Base-by-base conservation (phyloP, 768 basidiomycete species). In the Termitomyces sp. region DNA sequence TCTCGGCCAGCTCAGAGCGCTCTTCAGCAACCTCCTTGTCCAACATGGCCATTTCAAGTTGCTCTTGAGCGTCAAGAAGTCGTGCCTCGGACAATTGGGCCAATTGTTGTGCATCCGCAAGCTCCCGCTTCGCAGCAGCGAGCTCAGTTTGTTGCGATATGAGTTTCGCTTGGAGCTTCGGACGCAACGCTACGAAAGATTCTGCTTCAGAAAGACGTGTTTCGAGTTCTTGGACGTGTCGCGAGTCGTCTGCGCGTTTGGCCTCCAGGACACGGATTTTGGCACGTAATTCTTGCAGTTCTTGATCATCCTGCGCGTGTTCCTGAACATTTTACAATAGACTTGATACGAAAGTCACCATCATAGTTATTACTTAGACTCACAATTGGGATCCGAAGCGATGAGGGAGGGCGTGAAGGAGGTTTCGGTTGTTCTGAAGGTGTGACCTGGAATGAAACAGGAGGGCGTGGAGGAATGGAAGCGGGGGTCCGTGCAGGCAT, bases 11-110 rank as follows among this genome's bases (percentile, higher is more conserved):
- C 69, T 98, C 96, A 0, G 90, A 87, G 57, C 84, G 84, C 70
- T 98, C 96, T 67, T 98, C 97, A 0, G 96, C 95, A 40, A 98
- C 85, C 69, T 99, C 97, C 72, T 93, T 94, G 68, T 99, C 97
- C 63, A 99, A 72, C 80, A 91, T 91, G 3, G 85, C 79, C 88
- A 98, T 94, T 73, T 99, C 97, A 40, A 98, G 73, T 66, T 95
- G 91, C 56, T 98, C 96, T 52, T 89, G 84, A 1, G 87, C 68
- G 67, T 98, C 96, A 2, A 86, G 72, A 1, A 91, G 75, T 23
- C 89, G 79, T 15, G 73, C 73, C 60, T 95, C 91, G 0, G 85
- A 75, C 35, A 93, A 73, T 35, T 85, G 79, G 0, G 84, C 77
- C n/a, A 93, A 75, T 57, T 92, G 87, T 58, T 88, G 79, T 8